phyloP scores from a whole-genome alignment of 192 early-diverging fungal genomes.

The Coemansia sp. region DNA sequence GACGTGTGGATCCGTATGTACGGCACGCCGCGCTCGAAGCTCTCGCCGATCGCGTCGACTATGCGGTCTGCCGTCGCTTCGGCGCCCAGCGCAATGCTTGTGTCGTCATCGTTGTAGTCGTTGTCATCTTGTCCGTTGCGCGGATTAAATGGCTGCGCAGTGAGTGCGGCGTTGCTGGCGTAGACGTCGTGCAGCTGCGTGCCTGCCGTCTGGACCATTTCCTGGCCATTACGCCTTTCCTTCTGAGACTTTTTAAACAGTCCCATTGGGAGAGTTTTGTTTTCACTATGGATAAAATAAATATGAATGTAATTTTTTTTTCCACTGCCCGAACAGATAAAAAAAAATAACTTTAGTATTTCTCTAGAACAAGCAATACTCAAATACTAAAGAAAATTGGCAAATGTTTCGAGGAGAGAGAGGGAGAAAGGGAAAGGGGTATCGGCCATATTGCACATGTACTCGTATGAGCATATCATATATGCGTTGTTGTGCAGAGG shows the following conservation, averaged over 20 bases:
- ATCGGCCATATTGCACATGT: not conserved
- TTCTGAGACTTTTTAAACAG: constrained; percentile 36
- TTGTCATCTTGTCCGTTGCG: not conserved
- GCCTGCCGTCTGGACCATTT: not conserved
- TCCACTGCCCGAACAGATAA: not conserved
- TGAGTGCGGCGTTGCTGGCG: not conserved
- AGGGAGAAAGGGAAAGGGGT: not conserved
- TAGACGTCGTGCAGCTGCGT: not conserved
- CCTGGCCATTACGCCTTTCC: constrained; percentile 13
- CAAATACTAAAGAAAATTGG: not conserved
- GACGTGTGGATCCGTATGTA: constrained; percentile 50
- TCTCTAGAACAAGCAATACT: not conserved
- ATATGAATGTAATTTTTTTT: constrained; percentile 1
- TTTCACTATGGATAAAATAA: too few relatives aligned
- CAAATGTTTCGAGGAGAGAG: not conserved
- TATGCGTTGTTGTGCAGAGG: not conserved
- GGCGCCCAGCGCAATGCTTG: constrained; percentile 5
- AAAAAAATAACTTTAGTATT: not conserved
- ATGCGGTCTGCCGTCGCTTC: constrained; percentile 31
- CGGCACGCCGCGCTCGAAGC: constrained; percentile 27
- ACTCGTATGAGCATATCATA: not conserved
- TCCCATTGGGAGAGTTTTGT: constrained; percentile 27
- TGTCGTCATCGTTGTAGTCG: not conserved
- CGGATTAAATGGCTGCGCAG: not conserved
- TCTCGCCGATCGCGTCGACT: constrained; percentile 15